A percentile compares a stretch with the other conserved stretches of the same genome.
Conservation (phyloP, 2,329 filamentous ascomycete species). For the Diaporthe humulicola region DNA sequence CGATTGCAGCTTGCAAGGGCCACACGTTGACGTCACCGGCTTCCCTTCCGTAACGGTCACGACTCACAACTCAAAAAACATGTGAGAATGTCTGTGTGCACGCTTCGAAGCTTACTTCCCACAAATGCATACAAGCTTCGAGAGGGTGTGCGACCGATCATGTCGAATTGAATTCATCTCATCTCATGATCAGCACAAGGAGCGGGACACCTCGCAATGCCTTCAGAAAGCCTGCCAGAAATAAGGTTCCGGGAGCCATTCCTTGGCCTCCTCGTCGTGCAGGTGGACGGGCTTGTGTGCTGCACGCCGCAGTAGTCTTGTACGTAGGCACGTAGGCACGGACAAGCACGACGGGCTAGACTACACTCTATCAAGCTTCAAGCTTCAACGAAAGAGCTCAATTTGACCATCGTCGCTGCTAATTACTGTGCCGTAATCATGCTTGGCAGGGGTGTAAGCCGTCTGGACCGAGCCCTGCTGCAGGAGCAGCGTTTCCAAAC, state of each 20-base stretch:
- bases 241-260: slow-evolving; percentile 16
- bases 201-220: not conserved
- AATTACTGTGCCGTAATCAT: not conserved
- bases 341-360: slow-evolving; percentile 1
- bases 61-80: not conserved
- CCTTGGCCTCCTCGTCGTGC: not conserved
- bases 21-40: slow-evolving; percentile 18
- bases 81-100: not conserved
- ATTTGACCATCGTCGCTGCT: not conserved
- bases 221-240: not conserved
- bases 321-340: not conserved
- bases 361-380: too few relatives aligned
- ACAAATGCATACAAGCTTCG: not conserved
- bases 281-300: not conserved
- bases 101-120: not conserved
- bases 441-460: slow-evolving; percentile 21
- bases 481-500: slow-evolving; percentile 51
- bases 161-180: slow-evolving; percentile 15
- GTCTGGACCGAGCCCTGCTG: slow-evolving; percentile 9
- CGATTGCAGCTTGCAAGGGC: not conserved
- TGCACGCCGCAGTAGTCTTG: not conserved
- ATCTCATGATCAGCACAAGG: slow-evolving; percentile 10
- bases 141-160: not conserved
- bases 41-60: not conserved
- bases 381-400: not conserved